Base-by-base conservation (phyloP, 768 basidiomycete genomes). In the Serendipita sp. region DNA sequence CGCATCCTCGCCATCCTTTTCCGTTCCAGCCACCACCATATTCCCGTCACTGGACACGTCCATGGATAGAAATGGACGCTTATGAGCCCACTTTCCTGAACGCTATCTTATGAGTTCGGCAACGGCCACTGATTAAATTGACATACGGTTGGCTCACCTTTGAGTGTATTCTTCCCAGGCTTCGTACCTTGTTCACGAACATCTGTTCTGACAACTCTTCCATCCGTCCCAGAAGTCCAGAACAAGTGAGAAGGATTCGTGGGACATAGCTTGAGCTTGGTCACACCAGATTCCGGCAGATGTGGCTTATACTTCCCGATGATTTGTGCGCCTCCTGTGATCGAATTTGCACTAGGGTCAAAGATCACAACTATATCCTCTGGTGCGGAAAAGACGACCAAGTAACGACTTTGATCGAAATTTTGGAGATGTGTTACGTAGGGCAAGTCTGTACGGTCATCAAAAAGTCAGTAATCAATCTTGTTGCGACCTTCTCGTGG, bases 21-120 rank as follows among this genome's bases (percentile, higher is more conserved):
- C 90, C 0, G 91, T 87, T 15, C 93, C 93, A 10, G 85, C 91
- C 18, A 85, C 90, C 27, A 95, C 80, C 1, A 84, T 82, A 67
- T 79, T 72, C 3, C 88, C 88, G 68, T 89, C 83, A 0, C 75
- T 69, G 2, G 88, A 85, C 3, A 85, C 79, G 71, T 88, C 89
- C 44, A 69, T 66, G 13, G 64, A 66, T 27, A 71, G 64, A 3
- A 71, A 64, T 15, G 55, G 53, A 15, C 60, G 27, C 15, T 48
- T 31, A 16, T 62, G 27, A 27, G n/a, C 34, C 29, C 27, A 60
- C 10, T 31, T 37, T 18, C 55, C 55, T 60, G 36, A 8, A 37
- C 1, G 40, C 40, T 40, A 40, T 40, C 40, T 40, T 40, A 40
- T 40, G 13, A 40, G 40, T 40, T 2, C 40, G 40, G 40, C 40